Evolutionary conservation across 371 early-diverging fungal species (phyloP), one percentile per base, ranked within the genome.

Genomic region (Dinochytrium kinnereticum): DNA sequence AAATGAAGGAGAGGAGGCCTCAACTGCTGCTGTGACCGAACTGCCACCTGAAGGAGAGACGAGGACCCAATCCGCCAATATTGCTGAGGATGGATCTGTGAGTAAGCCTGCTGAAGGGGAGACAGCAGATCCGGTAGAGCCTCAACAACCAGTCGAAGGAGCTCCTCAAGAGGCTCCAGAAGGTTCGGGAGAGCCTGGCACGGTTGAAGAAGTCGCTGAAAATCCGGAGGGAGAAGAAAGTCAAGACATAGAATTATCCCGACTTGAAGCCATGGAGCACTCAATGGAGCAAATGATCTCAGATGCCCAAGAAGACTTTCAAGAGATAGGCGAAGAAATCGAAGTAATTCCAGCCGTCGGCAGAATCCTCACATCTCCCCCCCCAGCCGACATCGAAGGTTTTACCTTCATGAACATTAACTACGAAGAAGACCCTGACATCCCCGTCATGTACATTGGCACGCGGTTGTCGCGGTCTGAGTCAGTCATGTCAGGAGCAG

Each of bases 311-410:
- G 61, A 61, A 26, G 55, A 61, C 7, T 33, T 61, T 61, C 61
- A 66, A 37, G 66, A 66, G 44, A 66, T 66, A n/a, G 73, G 72
- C 3, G 77, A 76, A 24, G 77, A 76, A 44, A 69, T 76, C 44
- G 69, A 72, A 44, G 37, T 76, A 19, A 68, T 69, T 17, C 73
- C 77, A n/a, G 72, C 59, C n/a, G 59, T 70, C 10, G 66, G 61
- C 5, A 68, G 77, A 3, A 72, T 64, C 3, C 69, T 76, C 24
- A 51, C 70, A 2, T 68, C 69, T 24, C 77, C 76, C 10, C 49
- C 68, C 24, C 68, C 69, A 68, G 59, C 38, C 49, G 75, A 59
- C 13, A 55, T 64, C 1, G 38, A 68, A 0, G 69, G 69, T 36
- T 71, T 68, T 36, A 68, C 72, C 31, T 71, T 76, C 55, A 70